Conservation (phyloP, 805 yeast species). For the Candida glaebosa region DNA sequence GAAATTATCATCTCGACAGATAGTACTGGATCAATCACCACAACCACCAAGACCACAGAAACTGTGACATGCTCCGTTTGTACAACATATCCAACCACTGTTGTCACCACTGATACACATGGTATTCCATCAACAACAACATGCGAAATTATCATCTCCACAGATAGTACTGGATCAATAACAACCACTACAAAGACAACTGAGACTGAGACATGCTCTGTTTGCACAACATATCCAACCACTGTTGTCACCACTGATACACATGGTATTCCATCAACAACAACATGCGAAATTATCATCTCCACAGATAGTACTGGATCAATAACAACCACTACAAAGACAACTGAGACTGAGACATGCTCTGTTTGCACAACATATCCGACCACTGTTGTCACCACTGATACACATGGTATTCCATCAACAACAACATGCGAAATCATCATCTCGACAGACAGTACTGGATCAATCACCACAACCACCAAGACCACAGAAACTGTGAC, state of each 20-base stretch:
- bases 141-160: slow-evolving; percentile 12
- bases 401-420: slow-evolving; percentile 10
- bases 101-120: slow-evolving; percentile 9
- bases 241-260: slow-evolving; percentile 13
- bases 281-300: slow-evolving; percentile 11
- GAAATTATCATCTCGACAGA: slow-evolving; percentile 13
- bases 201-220: slow-evolving; percentile 7
- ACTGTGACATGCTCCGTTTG: slow-evolving; percentile 6
- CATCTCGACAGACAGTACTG: slow-evolving; percentile 18
- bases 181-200: slow-evolving; percentile 8
- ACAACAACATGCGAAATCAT: slow-evolving; percentile 11
- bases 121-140: slow-evolving; percentile 10
- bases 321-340: slow-evolving; percentile 12
- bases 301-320: slow-evolving; percentile 15
- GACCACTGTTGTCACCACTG: slow-evolving; percentile 13
- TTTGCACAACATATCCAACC: slow-evolving; percentile 11
- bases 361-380: slow-evolving; percentile 15
- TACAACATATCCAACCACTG: slow-evolving; percentile 11
- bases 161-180: slow-evolving; percentile 9
- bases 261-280: slow-evolving; percentile 7
- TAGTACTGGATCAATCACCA: slow-evolving; percentile 5
- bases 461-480: slow-evolving; percentile 5
- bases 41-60: slow-evolving; percentile 1
- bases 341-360: slow-evolving; percentile 13
- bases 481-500: slow-evolving; percentile 4